Conservation (phyloP, 345 rosid species). For the Turritis glabra region DNA sequence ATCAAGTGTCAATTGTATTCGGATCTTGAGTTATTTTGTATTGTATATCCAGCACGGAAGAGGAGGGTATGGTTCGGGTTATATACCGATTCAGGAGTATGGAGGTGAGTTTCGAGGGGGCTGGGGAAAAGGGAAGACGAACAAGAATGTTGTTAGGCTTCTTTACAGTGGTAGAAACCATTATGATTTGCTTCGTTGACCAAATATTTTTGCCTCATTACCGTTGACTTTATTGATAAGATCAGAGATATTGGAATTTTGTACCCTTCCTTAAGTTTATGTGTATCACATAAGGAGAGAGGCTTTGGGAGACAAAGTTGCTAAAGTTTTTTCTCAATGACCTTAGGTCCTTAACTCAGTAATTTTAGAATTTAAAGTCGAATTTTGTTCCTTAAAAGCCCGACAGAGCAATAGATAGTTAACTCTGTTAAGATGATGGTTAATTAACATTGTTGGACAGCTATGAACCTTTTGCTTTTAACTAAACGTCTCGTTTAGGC, state of each 20-base stretch:
- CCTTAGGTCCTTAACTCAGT: not conserved
- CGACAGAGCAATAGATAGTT: too few species aligned
- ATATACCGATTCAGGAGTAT: conserved; percentile 79
- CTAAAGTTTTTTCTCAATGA: not conserved
- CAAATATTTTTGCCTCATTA: not conserved
- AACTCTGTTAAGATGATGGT: not conserved
- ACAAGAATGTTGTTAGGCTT: conserved; percentile 70
- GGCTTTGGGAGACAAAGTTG: not conserved
- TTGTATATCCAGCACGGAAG: conserved; percentile 51
- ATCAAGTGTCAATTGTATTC: not conserved
- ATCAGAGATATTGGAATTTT: not conserved
- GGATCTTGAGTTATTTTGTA: not conserved
- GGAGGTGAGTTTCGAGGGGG: conserved; percentile 69
- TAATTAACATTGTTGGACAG: not conserved
- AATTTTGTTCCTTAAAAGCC: not conserved
- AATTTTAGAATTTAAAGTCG: not conserved
- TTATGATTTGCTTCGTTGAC: conserved; percentile 65
- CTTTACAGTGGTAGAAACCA: conserved; percentile 84
- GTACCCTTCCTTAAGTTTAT: not conserved
- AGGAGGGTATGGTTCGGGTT: conserved; percentile 65
- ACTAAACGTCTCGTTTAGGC: not conserved
- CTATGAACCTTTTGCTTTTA: not conserved
- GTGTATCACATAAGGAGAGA: not conserved
- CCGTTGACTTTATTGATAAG: not conserved
- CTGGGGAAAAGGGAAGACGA: conserved; percentile 50